Conservation (phyloP, 2,329 filamentous ascomycete genomes). For the Alternaria arborescens region DNA sequence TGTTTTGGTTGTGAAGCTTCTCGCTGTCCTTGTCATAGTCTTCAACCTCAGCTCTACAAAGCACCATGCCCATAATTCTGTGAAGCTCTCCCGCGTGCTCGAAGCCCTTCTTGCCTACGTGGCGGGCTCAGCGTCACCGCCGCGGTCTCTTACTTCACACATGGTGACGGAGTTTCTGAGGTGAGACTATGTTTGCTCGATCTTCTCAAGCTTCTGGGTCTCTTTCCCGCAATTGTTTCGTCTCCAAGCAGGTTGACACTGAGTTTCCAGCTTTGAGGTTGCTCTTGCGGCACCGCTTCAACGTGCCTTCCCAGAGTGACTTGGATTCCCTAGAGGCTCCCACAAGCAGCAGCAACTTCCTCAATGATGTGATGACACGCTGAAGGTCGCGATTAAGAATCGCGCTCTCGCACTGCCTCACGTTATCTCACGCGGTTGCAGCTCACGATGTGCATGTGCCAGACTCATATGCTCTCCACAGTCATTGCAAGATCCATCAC, state of each 20-base stretch:
- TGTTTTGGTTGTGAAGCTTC: not conserved
- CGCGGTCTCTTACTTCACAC: not conserved
- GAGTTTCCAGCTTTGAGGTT: not conserved
- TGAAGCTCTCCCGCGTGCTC: not conserved
- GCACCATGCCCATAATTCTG: not conserved
- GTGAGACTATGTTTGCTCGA: not conserved
- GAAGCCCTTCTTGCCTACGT: not conserved
- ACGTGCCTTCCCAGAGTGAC: constrained; percentile 6
- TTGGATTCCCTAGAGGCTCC: not conserved
- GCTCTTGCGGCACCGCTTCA: not conserved
- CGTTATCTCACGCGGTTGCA: not conserved
- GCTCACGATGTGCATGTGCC: constrained; percentile 2
- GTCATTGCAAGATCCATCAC: not conserved
- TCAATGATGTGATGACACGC: not conserved
- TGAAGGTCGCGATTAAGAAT: not conserved
- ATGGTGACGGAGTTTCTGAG: not conserved
- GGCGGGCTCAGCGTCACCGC: not conserved
- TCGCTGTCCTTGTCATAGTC: not conserved
- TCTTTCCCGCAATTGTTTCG: not conserved
- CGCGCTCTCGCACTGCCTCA: not conserved
- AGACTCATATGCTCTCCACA: not conserved
- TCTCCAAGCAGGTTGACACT: not conserved
- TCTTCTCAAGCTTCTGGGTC: not conserved
- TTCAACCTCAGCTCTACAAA: not conserved
- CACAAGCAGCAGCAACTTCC: not conserved